Evolutionary conservation across 2,329 filamentous ascomycete genomes (phyloP), one percentile per base, ranked within the genome.

Genomic region (Alternaria hordeiaustralica): DNA sequence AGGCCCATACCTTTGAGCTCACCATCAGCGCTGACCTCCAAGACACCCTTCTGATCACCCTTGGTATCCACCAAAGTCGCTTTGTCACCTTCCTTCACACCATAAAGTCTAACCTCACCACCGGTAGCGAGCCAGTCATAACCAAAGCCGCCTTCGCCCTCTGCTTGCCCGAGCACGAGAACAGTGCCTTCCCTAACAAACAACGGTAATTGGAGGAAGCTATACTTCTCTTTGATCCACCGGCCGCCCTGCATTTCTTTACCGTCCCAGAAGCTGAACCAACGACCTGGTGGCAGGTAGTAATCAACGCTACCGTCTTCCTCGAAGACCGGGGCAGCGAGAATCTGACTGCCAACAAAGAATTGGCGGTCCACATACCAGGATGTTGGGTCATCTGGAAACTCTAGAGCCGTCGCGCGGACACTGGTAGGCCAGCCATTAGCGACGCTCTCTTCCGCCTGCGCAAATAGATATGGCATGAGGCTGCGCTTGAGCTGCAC

Each of bases 311-410:
- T 84, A 0, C 88, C 89, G 1, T 84, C 83, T 74, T 91, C 87
- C 11, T 86, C 84, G 64, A 90, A 91, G 2, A 91, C 82, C 2
- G 89, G 89, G 2, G 88, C 88, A 6, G 88, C 87, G 8, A 93
- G 80, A 33, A 93, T 77, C 55, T 84, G 85, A 15, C 85, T 84
- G 3, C 91, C 91, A n/a, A 93, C 82, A 87, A 93, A 90, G 78
- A 92, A 93, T 75, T 92, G 88, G 30, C 88, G 86, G 76, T 93
- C 90, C 49, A 91, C 83, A 55, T 83, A 84, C 86, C 90, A 92
- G 0, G 87, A 82, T 5, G 88, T 91, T n/a, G 86, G 85, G 70
- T 93, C 91, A 3, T 88, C 84, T 2, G 89, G 90, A 71, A 92
- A 93, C 78, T 93, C 90, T 30, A 92, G 82, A 61, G 89, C 88